Percentiles rank a stretch among this genome's conserved stretches.
Conservation (phyloP, 2,329 filamentous ascomycete species). For the Thielaviopsis populi region DNA sequence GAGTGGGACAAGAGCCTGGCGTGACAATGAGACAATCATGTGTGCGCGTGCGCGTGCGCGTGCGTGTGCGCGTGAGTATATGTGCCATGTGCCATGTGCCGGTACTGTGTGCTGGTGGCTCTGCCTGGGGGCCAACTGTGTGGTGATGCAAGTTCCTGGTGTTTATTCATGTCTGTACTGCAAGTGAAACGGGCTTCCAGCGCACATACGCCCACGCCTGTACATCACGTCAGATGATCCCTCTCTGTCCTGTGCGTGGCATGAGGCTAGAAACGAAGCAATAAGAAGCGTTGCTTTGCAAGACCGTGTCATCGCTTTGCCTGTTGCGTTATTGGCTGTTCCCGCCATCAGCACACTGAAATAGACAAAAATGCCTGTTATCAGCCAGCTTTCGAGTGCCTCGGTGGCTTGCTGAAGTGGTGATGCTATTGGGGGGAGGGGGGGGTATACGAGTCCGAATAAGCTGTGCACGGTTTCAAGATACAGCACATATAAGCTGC, state of each 20-base stretch:
- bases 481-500: neutral
- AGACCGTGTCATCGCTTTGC: constrained; percentile 1
- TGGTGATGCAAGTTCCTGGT: neutral
- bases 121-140: neutral
- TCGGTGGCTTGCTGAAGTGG: neutral
- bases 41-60: too few relatives aligned
- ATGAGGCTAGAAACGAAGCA: neutral
- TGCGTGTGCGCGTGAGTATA: too few relatives aligned
- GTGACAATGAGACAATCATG: neutral
- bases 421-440: too few relatives aligned
- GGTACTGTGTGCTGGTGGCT: neutral
- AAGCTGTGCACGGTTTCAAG: neutral
- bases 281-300: neutral
- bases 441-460: neutral
- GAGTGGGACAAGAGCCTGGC: neutral
- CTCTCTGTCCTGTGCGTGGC: neutral
- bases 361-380: constrained; percentile 4
- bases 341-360: neutral
- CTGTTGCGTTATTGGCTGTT: neutral
- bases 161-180: neutral
- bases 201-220: neutral
- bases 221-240: neutral
- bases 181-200: neutral
- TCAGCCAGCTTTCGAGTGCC: neutral
- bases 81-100: too few relatives aligned